Percentiles rank a stretch among this genome's conserved stretches.
Conservation (phyloP, 768 basidiomycete genomes). For the Podaxis carcinomalis region DNA sequence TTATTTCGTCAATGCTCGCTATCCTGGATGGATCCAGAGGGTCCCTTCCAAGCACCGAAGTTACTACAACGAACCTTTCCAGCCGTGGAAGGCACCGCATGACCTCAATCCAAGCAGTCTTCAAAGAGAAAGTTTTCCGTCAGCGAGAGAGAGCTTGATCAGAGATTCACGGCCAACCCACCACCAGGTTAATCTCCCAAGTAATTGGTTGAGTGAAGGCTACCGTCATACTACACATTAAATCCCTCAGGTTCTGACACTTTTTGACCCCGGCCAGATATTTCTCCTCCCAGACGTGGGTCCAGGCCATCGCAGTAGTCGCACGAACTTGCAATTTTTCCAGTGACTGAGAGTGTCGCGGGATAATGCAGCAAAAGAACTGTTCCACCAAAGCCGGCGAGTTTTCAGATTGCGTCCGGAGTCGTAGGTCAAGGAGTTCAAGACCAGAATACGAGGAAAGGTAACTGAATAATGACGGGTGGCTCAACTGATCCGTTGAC, state of each 20-base stretch:
- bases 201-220: no score
- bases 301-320: neutral
- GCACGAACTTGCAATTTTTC: neutral
- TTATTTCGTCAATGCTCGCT: no score
- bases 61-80: no score
- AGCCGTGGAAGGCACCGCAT: no score
- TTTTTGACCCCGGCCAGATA: neutral
- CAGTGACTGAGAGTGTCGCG: neutral
- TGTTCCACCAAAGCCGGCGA: neutral
- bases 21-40: no score
- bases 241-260: neutral
- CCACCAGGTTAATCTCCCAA: no score
- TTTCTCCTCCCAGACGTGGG: neutral
- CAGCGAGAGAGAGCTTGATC: no score
- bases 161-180: no score
- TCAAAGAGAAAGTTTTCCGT: no score
- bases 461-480: neutral
- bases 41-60: no score
- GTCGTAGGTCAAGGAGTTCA: neutral
- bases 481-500: neutral
- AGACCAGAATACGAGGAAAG: neutral
- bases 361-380: neutral
- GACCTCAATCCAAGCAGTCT: no score
- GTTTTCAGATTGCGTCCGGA: neutral
- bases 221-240: neutral